A percentile compares a stretch with the other conserved stretches of the same genome.
phyloP scores from a whole-genome alignment of 176 grass and related monocot species.

The Lolium multiflorum region DNA sequence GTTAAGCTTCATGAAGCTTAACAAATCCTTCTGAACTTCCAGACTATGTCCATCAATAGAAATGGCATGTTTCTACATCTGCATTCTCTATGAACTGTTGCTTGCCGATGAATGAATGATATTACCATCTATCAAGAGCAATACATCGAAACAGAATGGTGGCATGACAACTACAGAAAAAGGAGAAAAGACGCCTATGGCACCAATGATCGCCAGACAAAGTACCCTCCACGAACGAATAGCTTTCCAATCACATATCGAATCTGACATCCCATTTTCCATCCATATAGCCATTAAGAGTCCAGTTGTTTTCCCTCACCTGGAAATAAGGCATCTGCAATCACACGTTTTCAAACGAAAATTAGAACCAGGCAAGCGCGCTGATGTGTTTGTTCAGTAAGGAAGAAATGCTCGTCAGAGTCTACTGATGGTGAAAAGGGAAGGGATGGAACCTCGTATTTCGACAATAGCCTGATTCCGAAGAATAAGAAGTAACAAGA shows the following conservation, averaged over 20 bases:
- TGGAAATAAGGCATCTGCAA: conserved; percentile 94
- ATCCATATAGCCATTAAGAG: conserved; percentile 74
- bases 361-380: conserved; percentile 1
- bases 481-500: neutral
- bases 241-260: conserved; percentile 56
- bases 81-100: conserved; percentile 15
- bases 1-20: too few relatives aligned
- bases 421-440: neutral
- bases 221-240: neutral
- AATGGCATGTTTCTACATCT: conserved; percentile 13
- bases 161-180: neutral
- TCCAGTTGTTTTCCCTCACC: conserved; percentile 90
- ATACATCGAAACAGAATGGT: conserved; percentile 24
- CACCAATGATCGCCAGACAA: conserved; percentile 14
- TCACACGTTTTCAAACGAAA: conserved; percentile 34
- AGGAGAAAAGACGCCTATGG: neutral
- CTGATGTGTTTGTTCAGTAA: neutral
- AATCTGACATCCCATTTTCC: conserved; percentile 91
- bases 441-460: neutral
- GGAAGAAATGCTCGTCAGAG: neutral
- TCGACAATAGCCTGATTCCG: neutral
- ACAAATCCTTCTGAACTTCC: neutral
- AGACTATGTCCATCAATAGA: neutral
- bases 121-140: neutral
- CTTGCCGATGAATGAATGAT: conserved; percentile 18